Evolutionary conservation across 352 stramenopile species (phyloP).

Genomic region (Globisporangium yorkense): DNA sequence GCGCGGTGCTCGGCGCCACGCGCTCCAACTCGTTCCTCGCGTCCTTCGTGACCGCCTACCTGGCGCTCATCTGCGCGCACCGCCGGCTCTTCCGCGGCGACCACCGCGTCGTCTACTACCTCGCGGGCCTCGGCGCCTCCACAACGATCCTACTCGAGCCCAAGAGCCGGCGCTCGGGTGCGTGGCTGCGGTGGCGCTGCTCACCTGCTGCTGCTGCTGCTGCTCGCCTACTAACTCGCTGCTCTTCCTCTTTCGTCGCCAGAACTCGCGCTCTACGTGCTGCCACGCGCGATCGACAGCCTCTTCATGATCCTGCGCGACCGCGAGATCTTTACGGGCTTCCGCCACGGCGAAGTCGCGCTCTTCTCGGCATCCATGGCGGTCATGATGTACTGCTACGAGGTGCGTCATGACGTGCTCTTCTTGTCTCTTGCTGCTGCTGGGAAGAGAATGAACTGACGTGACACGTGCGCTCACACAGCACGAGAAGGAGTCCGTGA

Average conservation of each 20-base stretch:
- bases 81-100: conserved; percentile 46
- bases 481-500: conserved; percentile 66
- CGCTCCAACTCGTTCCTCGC: conserved; percentile 73
- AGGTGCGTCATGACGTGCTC: conserved; percentile 30
- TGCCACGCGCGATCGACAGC: conserved; percentile 71
- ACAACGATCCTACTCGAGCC: conserved; percentile 70
- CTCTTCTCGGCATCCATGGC: conserved; percentile 78
- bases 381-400: conserved; percentile 82
- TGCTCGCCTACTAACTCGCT: no score
- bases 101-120: conserved; percentile 74
- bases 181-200: background rate
- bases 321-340: conserved; percentile 55
- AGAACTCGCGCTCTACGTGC: conserved; percentile 77
- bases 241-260: background rate
- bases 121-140: conserved; percentile 57
- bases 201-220: no score
- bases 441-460: no score
- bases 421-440: background rate
- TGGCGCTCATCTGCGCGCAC: conserved; percentile 59
- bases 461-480: conserved; percentile 8
- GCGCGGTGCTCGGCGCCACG: conserved; percentile 56
- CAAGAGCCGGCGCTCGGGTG: conserved; percentile 75
- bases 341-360: conserved; percentile 63
- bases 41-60: conserved; percentile 69
- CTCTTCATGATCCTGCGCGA: conserved; percentile 74